Conservation (phyloP, 148 eudicot genomes). For the Selenicereus undatus region DNA sequence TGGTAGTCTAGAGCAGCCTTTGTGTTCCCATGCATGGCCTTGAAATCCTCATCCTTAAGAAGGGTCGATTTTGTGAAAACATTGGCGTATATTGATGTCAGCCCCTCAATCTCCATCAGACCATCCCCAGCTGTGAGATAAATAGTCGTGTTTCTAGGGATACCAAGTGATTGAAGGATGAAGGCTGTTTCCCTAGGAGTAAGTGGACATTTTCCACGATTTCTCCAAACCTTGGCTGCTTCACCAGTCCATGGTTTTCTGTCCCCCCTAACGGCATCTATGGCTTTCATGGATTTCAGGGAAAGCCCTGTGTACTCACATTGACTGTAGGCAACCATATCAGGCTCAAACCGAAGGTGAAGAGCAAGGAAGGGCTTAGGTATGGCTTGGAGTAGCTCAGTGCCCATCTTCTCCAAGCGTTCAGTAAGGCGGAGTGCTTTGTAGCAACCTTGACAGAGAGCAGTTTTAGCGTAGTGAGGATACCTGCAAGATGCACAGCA, state of each 20-base stretch:
- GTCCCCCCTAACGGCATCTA: conserved; percentile 70
- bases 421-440: conserved; percentile 64
- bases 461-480: conserved; percentile 75
- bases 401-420: conserved; percentile 57
- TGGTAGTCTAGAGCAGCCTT: conserved; percentile 95
- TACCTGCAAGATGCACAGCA: conserved; percentile 46
- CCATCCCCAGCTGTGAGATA: conserved; percentile 99
- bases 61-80: conserved; percentile 66
- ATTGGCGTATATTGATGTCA: conserved; percentile 64
- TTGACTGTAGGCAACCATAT: conserved; percentile 98
- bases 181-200: conserved; percentile 88
- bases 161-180: conserved; percentile 67
- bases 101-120: conserved; percentile 76
- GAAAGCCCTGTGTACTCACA: conserved; percentile 68
- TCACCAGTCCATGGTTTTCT: conserved; percentile 92
- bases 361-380: conserved; percentile 93
- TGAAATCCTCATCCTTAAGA: conserved; percentile 58
- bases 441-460: conserved; percentile 88
- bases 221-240: conserved; percentile 80
- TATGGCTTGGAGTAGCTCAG: conserved; percentile 73
- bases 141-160: conserved; percentile 67
- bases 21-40: conserved; percentile 91
- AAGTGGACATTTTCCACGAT: conserved; percentile 92
- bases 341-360: conserved; percentile 97
- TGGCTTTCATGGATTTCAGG: conserved; percentile 55